Conservation (phyloP, 2,329 filamentous ascomycete species). For the Beauveria pseudobassiana region DNA sequence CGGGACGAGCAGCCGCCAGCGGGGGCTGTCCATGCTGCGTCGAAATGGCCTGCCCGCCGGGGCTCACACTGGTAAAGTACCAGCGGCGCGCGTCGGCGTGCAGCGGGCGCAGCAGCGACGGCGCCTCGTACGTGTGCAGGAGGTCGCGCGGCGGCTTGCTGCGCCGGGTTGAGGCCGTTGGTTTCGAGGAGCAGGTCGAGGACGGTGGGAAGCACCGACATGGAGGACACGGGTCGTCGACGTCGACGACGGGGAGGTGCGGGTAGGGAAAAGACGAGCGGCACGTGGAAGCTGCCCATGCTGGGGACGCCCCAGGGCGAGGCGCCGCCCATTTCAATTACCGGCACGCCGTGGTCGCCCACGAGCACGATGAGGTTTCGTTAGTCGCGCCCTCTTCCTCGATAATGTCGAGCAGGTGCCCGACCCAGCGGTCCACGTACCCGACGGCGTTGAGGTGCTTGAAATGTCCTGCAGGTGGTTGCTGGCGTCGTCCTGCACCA, state of each 20-base stretch:
- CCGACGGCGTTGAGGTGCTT: constrained; percentile 27
- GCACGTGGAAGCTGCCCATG: constrained; percentile 25
- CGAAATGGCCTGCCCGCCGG: constrained; percentile 24
- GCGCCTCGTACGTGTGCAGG: constrained; percentile 25
- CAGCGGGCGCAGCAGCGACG: constrained; percentile 25
- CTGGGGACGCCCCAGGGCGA: constrained; percentile 26
- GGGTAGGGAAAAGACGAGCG: constrained; percentile 26
- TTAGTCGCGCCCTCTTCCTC: constrained; percentile 25
- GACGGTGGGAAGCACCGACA: constrained; percentile 27
- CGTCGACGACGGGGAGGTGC: constrained; percentile 23
- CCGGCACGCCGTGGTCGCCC: constrained; percentile 26
- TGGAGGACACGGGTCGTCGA: constrained; percentile 24
- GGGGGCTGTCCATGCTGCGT: constrained; percentile 22
- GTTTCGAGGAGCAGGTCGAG: constrained; percentile 27
- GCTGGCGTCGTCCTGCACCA: constrained; percentile 14
- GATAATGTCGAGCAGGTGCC: constrained; percentile 22
- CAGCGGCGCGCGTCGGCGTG: constrained; percentile 17
- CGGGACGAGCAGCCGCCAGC: constrained; percentile 24
- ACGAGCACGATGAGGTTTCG: constrained; percentile 27
- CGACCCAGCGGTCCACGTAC: constrained; percentile 26
- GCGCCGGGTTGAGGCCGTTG: constrained; percentile 21
- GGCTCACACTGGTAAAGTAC: constrained; percentile 27
- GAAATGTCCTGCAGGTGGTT: constrained; percentile 23
- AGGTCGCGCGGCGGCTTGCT: constrained; percentile 21
- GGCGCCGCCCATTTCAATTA: constrained; percentile 23